Evolutionary conservation across 2,329 filamentous ascomycete species (phyloP).

Genomic region (Botrytis fragariae): DNA sequence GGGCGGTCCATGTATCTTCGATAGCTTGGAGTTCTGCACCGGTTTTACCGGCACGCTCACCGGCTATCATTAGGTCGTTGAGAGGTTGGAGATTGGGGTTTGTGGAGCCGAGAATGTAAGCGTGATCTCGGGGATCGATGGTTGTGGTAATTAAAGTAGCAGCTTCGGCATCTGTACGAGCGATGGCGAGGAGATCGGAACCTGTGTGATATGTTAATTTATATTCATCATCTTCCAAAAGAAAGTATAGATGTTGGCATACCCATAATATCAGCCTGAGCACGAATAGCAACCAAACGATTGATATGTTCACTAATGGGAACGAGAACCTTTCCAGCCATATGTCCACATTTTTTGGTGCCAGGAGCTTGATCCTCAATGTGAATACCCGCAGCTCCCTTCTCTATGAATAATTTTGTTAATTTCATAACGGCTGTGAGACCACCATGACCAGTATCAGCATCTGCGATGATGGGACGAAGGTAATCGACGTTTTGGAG

Average conservation of each 20-base stretch:
- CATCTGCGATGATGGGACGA: slow-evolving; percentile 92
- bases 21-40: slow-evolving; percentile 83
- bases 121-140: slow-evolving; percentile 92
- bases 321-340: slow-evolving; percentile 97
- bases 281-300: slow-evolving; percentile 90
- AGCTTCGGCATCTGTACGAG: slow-evolving; percentile 94
- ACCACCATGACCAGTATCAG: slow-evolving; percentile 94
- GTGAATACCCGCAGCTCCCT: slow-evolving; percentile 94
- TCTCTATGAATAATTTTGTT: slow-evolving; percentile 95
- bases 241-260: slow-evolving; percentile 22
- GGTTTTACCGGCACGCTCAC: slow-evolving; percentile 76
- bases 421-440: slow-evolving; percentile 99
- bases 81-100: slow-evolving; percentile 82
- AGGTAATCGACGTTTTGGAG: slow-evolving; percentile 88
- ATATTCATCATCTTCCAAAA: neutral
- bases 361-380: slow-evolving; percentile 98
- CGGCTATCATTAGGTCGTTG: slow-evolving; percentile 85
- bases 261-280: slow-evolving; percentile 99
- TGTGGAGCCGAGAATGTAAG: slow-evolving; percentile 86
- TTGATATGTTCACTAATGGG: slow-evolving; percentile 98
- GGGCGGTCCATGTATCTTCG: slow-evolving; percentile 80
- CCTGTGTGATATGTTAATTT: slow-evolving; percentile 44
- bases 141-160: slow-evolving; percentile 95
- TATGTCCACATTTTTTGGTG: slow-evolving; percentile 99
- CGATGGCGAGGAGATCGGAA: slow-evolving; percentile 82